Base-by-base conservation (phyloP, 108 stramenopile species). In the Nitzschia sp. region DNA sequence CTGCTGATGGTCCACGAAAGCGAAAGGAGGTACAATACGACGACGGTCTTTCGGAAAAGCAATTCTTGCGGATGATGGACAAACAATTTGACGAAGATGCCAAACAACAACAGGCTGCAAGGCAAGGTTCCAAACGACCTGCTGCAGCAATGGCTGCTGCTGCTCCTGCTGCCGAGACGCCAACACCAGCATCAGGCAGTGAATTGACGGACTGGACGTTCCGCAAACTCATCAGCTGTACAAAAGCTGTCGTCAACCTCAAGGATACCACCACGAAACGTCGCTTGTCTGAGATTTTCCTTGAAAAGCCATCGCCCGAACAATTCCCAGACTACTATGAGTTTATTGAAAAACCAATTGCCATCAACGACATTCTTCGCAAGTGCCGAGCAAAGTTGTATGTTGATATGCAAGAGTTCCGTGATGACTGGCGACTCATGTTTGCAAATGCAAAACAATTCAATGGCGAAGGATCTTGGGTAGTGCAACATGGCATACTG, bases 1-100 rank as follows among this genome's bases (percentile, higher is more conserved):
- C 61, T 25, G 70, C 53, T 37, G 65, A 77, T 44, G 64, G 63
- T 21, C 64, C 78, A 26, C 65, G 78, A 58, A 86, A 87, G 65
- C 75, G 88, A 42, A 86, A 87, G 63, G 86, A 84, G 51, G 89
- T 93, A 20, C 72, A 69, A 68, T 98, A 98, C 77, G 88, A 88
- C 57, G 97, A 98, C 70, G 93, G 94, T 10, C 29, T 98, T 73
- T 95, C 97, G 21, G 97, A 98, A 59, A 90, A 83, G 67, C 94
- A 98, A 53, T 96, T 93, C 67, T 59, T 86, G 56, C 86, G 90
- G 11, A 79, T 94, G 72, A 89, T 93, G 87, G 96, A 96, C 29
- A 90, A 88, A 52, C 64, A 94, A 53, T 80, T 85, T 19, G 64
- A 70, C 17, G 79, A 40, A 2, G 89, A 85, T 48, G 89, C 80